Conservation (phyloP, 331 rosid species). For the Pyrus hybrid region DNA sequence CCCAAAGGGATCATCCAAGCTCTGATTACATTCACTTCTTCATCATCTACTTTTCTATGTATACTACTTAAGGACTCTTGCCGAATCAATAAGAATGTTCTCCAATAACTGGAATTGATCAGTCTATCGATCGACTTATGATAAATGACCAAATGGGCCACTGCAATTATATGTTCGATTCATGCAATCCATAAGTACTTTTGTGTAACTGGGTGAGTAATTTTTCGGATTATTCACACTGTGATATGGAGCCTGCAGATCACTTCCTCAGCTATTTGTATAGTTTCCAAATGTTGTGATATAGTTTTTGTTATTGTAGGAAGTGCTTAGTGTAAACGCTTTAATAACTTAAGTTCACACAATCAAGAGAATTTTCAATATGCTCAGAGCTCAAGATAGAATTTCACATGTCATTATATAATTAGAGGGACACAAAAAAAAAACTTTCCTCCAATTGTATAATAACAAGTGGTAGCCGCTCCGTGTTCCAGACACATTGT, state of each 20-base stretch:
- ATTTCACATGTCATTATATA: too few species aligned
- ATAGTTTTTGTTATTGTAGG: background rate
- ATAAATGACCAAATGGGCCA: background rate
- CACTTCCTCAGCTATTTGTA: background rate
- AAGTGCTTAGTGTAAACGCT: background rate
- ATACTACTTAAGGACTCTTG: background rate
- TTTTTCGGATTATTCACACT: background rate
- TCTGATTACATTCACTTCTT: constrained; percentile 15
- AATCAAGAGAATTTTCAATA: too few species aligned
- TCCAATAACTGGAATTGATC: background rate
- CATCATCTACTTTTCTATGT: background rate
- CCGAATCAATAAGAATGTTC: background rate
- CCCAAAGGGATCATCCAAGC: constrained; percentile 40
- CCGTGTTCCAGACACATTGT: too few species aligned
- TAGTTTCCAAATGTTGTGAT: background rate
- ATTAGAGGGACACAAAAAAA: too few species aligned
- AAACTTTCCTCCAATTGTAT: too few species aligned
- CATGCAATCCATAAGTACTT: background rate
- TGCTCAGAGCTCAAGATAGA: too few species aligned
- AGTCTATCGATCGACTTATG: background rate
- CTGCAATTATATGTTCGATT: background rate
- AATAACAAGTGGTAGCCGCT: too few species aligned
- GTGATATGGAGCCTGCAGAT: background rate
- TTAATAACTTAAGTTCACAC: background rate
- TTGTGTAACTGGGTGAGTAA: background rate